Conservation (phyloP, 2,329 filamentous ascomycete genomes). For the Aspergillus awamori region DNA sequence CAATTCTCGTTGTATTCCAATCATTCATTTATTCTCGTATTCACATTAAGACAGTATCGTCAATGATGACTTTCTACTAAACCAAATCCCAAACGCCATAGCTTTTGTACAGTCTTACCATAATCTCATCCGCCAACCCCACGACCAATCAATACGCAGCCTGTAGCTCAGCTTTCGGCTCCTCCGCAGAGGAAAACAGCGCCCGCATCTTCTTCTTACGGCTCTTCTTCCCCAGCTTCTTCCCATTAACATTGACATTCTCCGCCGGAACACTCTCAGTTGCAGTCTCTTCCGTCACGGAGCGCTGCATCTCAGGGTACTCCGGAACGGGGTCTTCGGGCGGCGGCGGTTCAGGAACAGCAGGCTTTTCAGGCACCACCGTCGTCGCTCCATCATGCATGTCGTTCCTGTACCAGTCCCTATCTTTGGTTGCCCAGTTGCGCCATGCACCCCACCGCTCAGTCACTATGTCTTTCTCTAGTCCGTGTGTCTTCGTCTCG, state of each 20-base stretch:
- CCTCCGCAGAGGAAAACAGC: constrained; percentile 7
- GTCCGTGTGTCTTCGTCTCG: not conserved
- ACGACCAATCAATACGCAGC: not conserved
- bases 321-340: not conserved
- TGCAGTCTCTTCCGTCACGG: not conserved
- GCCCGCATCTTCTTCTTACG: constrained; percentile 9
- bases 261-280: not conserved
- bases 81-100: not conserved
- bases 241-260: not conserved
- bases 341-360: not conserved
- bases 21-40: not conserved
- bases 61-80: not conserved
- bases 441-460: constrained; percentile 2
- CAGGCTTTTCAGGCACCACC: not conserved
- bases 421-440: not conserved
- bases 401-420: constrained; percentile 2
- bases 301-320: constrained; percentile 3
- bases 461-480: not conserved
- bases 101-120: not conserved
- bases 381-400: not conserved
- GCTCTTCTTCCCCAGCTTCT: constrained; percentile 8
- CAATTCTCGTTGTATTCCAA: not conserved
- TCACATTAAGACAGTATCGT: not conserved
- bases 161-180: constrained; percentile 1
- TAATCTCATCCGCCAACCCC: not conserved